phyloP scores from a whole-genome alignment of 306 rosid genomes.

The Acmispon strigosus region DNA sequence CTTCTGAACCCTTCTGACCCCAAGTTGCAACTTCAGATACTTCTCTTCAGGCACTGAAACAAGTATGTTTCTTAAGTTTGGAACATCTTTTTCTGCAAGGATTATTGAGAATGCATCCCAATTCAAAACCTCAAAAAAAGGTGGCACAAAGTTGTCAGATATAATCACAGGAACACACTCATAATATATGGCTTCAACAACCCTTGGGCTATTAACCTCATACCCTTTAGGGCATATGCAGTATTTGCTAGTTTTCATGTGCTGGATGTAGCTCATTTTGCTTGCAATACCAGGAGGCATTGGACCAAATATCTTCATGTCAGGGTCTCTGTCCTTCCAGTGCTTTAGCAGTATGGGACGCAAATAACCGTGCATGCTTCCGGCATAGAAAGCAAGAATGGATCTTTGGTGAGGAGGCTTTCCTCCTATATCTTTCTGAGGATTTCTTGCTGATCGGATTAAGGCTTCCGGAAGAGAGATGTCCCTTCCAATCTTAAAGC shows the following conservation, averaged over 20 bases:
- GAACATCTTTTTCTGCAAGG: constrained; percentile 79
- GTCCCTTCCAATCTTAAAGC: constrained; percentile 85
- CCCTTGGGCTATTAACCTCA: constrained; percentile 89
- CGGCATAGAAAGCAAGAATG: constrained; percentile 81
- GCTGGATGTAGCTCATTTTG: constrained; percentile 82
- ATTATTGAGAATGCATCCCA: constrained; percentile 85
- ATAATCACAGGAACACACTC: constrained; percentile 96
- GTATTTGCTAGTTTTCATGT: constrained; percentile 88
- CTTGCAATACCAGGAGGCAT: constrained; percentile 75
- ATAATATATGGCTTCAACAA: constrained; percentile 81
- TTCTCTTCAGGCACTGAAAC: constrained; percentile 59
- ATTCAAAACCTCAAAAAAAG: constrained; percentile 83
- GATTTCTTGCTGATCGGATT: constrained; percentile 64
- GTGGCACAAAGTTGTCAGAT: constrained; percentile 94
- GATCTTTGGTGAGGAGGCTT: constrained; percentile 61
- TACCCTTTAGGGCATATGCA: constrained; percentile 96
- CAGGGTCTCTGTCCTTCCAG: constrained; percentile 83
- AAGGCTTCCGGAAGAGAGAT: constrained; percentile 88
- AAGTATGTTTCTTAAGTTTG: constrained; percentile 62
- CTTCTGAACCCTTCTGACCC: constrained; percentile 72
- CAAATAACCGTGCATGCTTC: constrained; percentile 79
- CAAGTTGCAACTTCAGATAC: constrained; percentile 73
- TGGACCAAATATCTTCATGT: constrained; percentile 76
- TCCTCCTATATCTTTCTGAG: constrained; percentile 79
- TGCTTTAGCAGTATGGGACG: constrained; percentile 61